Evolutionary conservation across 2,329 filamentous ascomycete species (phyloP), one percentile per base, ranked within the genome.

Genomic region (Ramularia collo-cygni): DNA sequence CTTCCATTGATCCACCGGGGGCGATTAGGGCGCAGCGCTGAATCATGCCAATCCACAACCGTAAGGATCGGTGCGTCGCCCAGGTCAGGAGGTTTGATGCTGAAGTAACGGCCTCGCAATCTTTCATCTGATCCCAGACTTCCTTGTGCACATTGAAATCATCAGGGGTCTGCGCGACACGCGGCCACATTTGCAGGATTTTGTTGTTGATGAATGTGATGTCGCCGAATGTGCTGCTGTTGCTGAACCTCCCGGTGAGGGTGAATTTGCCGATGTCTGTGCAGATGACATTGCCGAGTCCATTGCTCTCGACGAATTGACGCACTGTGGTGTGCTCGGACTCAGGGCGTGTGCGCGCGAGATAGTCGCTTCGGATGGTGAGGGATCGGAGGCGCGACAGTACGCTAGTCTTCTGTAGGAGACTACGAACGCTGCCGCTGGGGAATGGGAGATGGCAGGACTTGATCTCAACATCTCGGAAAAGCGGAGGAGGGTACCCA

Each of bases 151-250:
- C 21, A 14, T 44, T 32, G 28, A 41, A 42, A 13, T 36, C 38
- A 6, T 31, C 21, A 8, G 42, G 36, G 7, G 24, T 37, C 26
- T 18, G 26, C 19, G 34, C 26, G 12, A 42, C 44, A 16, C 21
- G 35, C 7, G 42, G 42, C 44, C 44, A 47, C 31, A 47, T 34
- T 9, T 30, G 17, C 9, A 28, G 12, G n/a, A 47, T n/a, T 17
- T 37, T 39, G 4, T 37, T 33, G 16, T 47, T 32, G 31, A 27
- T 16, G 8, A 42, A 14, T n/a, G 28, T 26, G 21, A 47, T 28
- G n/a, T n/a, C n/a, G n/a, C n/a, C n/a, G n/a, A n/a, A n/a, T n/a
- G n/a, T n/a, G n/a, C n/a, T n/a, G n/a, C n/a, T n/a, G n/a, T 29
- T 35, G 12, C n/a, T 19, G 3, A 27, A 34, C 12, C 30, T 33